Evolutionary conservation across 2,329 filamentous ascomycete genomes (phyloP).

Genomic region (Sordariomycetes sp.): DNA sequence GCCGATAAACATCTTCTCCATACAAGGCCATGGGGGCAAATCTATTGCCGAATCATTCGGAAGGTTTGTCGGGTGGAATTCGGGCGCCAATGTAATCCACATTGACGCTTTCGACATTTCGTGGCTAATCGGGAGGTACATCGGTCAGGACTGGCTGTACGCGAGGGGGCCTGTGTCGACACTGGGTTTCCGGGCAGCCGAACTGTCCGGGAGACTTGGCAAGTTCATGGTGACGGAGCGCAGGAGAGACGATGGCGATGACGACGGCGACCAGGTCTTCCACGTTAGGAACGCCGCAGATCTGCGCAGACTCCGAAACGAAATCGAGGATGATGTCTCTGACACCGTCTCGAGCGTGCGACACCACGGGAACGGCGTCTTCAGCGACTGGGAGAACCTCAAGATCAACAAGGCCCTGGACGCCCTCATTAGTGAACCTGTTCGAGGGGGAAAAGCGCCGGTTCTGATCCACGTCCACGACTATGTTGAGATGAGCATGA

Average conservation of each 20-base stretch:
- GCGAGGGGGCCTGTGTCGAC: slow-evolving; percentile 39
- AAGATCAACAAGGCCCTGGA: slow-evolving; percentile 51
- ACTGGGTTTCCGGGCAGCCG: slow-evolving; percentile 47
- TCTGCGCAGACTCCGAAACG: not conserved
- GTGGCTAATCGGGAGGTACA: slow-evolving; percentile 58
- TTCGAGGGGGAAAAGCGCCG: slow-evolving; percentile 14
- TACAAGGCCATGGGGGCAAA: slow-evolving; percentile 27
- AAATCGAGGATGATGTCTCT: not conserved
- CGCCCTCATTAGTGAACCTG: slow-evolving; percentile 35
- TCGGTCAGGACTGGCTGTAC: slow-evolving; percentile 51
- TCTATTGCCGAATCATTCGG: slow-evolving; percentile 41
- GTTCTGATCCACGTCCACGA: slow-evolving; percentile 75
- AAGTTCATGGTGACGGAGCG: slow-evolving; percentile 22
- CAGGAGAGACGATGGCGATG: slow-evolving; percentile 25
- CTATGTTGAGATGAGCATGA: slow-evolving; percentile 66
- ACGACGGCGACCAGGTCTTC: slow-evolving; percentile 20
- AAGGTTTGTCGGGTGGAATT: slow-evolving; percentile 48
- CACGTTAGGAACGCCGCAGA: slow-evolving; percentile 13
- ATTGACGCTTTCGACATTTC: slow-evolving; percentile 63
- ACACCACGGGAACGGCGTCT: slow-evolving; percentile 25
- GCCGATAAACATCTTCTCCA: slow-evolving; percentile 26
- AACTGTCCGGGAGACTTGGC: slow-evolving; percentile 43
- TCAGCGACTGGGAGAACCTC: slow-evolving; percentile 48
- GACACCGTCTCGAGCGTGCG: slow-evolving; percentile 5
- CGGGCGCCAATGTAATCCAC: slow-evolving; percentile 57